Evolutionary conservation across 257 asterid species (phyloP).

Genomic region (Euphrasia confusa): DNA sequence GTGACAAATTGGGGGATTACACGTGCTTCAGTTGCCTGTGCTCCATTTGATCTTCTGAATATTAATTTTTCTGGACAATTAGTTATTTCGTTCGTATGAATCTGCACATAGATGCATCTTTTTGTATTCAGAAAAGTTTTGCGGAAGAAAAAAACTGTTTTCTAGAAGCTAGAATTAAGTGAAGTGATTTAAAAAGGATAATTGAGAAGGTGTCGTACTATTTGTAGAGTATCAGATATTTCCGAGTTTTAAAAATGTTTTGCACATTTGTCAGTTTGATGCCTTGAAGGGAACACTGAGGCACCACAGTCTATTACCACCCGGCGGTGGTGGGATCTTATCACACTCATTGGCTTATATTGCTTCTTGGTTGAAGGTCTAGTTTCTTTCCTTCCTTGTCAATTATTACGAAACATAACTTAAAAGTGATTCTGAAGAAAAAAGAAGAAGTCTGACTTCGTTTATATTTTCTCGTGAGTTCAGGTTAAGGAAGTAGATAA

Average conservation of each 20-base stretch:
- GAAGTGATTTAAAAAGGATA: conserved; percentile 6
- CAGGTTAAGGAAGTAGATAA: conserved; percentile 73
- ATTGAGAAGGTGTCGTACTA: not conserved
- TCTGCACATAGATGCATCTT: not conserved
- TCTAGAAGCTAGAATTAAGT: not conserved
- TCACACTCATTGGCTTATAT: conserved; percentile 77
- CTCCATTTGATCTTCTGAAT: conserved; percentile 11
- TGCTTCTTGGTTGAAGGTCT: conserved; percentile 85
- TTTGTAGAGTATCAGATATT: not conserved
- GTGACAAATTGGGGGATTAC: not conserved
- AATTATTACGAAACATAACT: conserved; percentile 6
- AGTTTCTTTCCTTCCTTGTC: conserved; percentile 15
- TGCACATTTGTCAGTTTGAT: conserved; percentile 56
- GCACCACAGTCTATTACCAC: conserved; percentile 82
- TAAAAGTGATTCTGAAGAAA: conserved; percentile 13
- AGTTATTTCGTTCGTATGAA: not conserved
- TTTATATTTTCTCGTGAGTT: not conserved
- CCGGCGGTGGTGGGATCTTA: conserved; percentile 85
- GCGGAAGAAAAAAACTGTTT: conserved; percentile 7
- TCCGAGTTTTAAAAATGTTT: conserved; percentile 1
- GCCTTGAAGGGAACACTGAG: conserved; percentile 73
- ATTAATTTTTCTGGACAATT: not conserved
- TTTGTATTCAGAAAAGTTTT: not conserved
- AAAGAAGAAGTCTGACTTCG: not conserved
- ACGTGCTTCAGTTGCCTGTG: conserved; percentile 17